phyloP scores from a whole-genome alignment of 169 alveolate species.

The Cryptosporidium parvum region DNA sequence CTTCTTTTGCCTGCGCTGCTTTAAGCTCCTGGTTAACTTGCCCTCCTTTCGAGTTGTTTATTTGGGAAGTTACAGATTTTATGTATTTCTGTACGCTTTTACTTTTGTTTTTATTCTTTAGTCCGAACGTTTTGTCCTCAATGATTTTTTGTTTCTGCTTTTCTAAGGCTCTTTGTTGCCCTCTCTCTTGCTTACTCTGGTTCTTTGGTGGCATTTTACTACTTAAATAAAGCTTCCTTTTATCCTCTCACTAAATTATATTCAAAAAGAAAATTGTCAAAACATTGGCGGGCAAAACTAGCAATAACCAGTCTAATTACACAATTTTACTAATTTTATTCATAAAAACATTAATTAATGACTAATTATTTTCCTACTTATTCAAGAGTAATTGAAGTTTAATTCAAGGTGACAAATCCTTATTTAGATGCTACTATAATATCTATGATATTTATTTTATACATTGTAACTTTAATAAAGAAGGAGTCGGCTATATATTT shows the following conservation, averaged over 20 bases:
- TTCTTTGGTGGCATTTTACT: conserved; percentile 85
- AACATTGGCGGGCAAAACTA: background rate
- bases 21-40: conserved; percentile 78
- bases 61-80: conserved; percentile 71
- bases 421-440: background rate
- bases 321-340: background rate
- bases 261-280: background rate
- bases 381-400: background rate
- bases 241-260: background rate
- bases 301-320: background rate
- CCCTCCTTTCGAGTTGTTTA: conserved; percentile 54
- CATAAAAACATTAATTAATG: no score
- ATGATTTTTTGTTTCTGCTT: conserved; percentile 96
- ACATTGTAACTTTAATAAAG: no score
- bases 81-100: conserved; percentile 95
- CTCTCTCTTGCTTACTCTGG: conserved; percentile 84
- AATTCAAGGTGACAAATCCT: background rate
- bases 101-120: conserved; percentile 97
- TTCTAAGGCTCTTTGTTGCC: conserved; percentile 92
- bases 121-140: conserved; percentile 99
- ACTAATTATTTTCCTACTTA: no score
- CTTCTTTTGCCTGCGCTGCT: conserved; percentile 90
- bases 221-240: background rate
- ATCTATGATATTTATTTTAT: no score
- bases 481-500: background rate